Conservation (phyloP, 129 eudicot species). For the Oenanthe sinensis region DNA sequence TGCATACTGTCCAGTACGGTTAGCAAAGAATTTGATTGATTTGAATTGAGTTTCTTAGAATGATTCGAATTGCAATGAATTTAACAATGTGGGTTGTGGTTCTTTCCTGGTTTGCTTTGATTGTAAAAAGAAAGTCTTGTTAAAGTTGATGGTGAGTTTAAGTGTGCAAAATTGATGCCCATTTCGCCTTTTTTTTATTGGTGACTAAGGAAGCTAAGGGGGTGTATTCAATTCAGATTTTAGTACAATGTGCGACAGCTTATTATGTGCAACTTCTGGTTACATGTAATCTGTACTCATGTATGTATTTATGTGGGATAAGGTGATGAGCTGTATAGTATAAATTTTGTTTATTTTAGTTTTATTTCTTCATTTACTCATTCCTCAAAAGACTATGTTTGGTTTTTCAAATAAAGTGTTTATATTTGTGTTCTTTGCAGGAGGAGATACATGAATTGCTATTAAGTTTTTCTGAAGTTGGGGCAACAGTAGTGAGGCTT, state of each 20-base stretch:
- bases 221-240: no score
- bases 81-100: neutral
- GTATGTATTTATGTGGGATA: neutral
- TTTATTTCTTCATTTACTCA: no score
- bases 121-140: neutral
- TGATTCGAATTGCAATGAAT: neutral
- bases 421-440: conserved; percentile 19
- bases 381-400: no score
- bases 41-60: neutral
- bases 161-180: no score
- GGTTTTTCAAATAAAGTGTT: neutral
- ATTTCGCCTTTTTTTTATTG: neutral
- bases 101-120: neutral
- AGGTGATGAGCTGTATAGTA: neutral
- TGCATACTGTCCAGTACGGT: no score
- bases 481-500: conserved; percentile 89
- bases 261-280: neutral
- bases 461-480: conserved; percentile 86
- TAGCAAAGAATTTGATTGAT: neutral
- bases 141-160: neutral
- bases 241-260: neutral
- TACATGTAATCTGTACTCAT: neutral
- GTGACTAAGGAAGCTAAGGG: neutral
- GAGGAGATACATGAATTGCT: conserved; percentile 93
- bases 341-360: neutral